phyloP scores from a whole-genome alignment of 768 basidiomycete species.

The Russula vinacea region DNA sequence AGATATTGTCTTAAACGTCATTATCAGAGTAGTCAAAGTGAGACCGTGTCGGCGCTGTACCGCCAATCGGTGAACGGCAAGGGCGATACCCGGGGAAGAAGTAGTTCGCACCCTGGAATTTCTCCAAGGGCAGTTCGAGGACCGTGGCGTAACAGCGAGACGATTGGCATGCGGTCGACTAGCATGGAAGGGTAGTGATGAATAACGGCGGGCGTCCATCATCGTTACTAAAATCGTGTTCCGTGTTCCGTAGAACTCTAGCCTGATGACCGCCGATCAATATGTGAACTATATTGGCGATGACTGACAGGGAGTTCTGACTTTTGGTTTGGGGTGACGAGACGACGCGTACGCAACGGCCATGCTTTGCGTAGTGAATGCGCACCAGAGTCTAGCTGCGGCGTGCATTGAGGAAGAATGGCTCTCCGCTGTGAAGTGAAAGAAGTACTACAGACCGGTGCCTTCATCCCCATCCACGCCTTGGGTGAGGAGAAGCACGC shows the following conservation, averaged over 20 bases:
- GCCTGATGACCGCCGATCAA: conserved; percentile 34
- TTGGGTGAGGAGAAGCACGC: conserved; percentile 60
- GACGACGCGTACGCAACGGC: conserved; percentile 69
- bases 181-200: conserved; percentile 51
- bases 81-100: background rate
- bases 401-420: background rate
- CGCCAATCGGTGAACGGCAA: background rate
- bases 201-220: conserved; percentile 43
- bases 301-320: conserved; percentile 31
- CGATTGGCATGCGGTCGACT: background rate
- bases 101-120: background rate
- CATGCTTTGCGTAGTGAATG: conserved; percentile 81
- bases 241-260: conserved; percentile 37
- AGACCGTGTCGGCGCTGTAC: background rate
- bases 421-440: background rate
- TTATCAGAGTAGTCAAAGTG: background rate
- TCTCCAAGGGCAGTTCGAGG: background rate
- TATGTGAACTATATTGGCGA: background rate
- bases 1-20: background rate
- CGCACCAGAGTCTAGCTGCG: conserved; percentile 74
- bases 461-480: conserved; percentile 36
- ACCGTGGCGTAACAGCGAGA: too few relatives aligned
- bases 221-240: conserved; percentile 23
- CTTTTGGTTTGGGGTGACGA: conserved; percentile 54
- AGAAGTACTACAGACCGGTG: conserved; percentile 14